phyloP scores from a whole-genome alignment of 495 filamentous ascomycete genomes.

The Rostrohypoxylon terebratum region DNA sequence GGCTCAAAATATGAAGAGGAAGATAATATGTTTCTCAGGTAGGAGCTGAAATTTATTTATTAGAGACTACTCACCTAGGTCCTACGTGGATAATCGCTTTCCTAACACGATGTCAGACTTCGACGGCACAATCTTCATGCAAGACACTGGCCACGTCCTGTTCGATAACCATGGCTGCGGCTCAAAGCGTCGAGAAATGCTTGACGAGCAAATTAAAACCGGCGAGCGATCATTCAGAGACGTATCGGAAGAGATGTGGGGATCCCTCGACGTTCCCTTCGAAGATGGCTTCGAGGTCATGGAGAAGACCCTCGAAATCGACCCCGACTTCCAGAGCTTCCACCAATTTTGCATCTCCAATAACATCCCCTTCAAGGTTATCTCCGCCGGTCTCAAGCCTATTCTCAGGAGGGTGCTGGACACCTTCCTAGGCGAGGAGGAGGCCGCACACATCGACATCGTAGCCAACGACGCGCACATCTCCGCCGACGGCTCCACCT shows the following conservation, averaged over 20 bases:
- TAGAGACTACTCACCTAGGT: background rate
- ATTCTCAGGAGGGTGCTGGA: constrained; percentile 72
- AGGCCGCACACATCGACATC: constrained; percentile 68
- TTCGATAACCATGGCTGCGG: constrained; percentile 78
- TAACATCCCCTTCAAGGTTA: constrained; percentile 77
- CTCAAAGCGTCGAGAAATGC: constrained; percentile 62
- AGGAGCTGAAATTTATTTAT: no score
- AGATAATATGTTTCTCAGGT: constrained; percentile 68
- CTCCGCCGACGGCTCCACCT: constrained; percentile 66
- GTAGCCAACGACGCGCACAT: constrained; percentile 78
- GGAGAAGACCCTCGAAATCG: constrained; percentile 72
- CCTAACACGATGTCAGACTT: constrained; percentile 64
- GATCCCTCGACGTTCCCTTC: constrained; percentile 74
- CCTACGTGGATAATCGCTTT: background rate
- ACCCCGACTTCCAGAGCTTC: constrained; percentile 73
- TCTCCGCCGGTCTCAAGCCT: constrained; percentile 77
- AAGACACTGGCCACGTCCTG: constrained; percentile 81
- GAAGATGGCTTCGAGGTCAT: constrained; percentile 80
- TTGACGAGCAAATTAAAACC: constrained; percentile 75
- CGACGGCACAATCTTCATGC: constrained; percentile 83
- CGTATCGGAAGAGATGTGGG: constrained; percentile 84
- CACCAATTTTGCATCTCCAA: constrained; percentile 73
- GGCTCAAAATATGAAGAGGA: constrained; percentile 51
- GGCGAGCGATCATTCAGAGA: constrained; percentile 77
- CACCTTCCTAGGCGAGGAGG: constrained; percentile 71